Evolutionary conservation across 2,329 filamentous ascomycete genomes (phyloP).

Genomic region (Alternaria postmessia): DNA sequence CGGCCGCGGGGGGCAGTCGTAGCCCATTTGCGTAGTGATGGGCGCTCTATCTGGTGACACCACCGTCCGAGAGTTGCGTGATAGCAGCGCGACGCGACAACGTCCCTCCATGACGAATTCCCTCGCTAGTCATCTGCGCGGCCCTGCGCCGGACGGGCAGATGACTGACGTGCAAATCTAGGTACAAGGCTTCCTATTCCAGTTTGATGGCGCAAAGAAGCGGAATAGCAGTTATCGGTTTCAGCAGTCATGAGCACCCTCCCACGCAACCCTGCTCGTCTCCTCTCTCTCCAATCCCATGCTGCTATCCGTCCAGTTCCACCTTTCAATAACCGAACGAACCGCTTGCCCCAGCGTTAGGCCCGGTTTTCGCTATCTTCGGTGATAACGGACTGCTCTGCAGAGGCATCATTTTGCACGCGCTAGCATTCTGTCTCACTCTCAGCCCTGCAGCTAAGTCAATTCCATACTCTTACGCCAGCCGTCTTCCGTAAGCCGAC

Average conservation of each 20-base stretch:
- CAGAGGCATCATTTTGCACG: slow-evolving; percentile 20
- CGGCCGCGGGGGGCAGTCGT: slow-evolving; percentile 14
- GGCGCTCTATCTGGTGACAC: slow-evolving; percentile 21
- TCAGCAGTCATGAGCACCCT: slow-evolving; percentile 40
- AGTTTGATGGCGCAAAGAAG: slow-evolving; percentile 25
- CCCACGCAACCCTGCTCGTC: slow-evolving; percentile 3
- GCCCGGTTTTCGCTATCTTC: slow-evolving; percentile 25
- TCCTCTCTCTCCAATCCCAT: slow-evolving; percentile 4
- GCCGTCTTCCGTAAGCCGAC: slow-evolving; percentile 33
- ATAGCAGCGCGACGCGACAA: slow-evolving; percentile 27
- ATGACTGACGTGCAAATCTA: slow-evolving; percentile 44
- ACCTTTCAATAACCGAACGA: slow-evolving; percentile 17
- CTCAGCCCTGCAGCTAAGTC: slow-evolving; percentile 37
- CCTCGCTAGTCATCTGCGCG: slow-evolving; percentile 44
- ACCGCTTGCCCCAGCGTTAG: slow-evolving; percentile 12
- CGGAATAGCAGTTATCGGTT: slow-evolving; percentile 34
- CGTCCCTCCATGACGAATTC: slow-evolving; percentile 32
- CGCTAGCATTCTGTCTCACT: slow-evolving; percentile 36
- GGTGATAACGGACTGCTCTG: slow-evolving; percentile 24
- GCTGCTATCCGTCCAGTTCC: slow-evolving; percentile 5
- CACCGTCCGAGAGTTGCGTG: slow-evolving; percentile 18
- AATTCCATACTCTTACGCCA: slow-evolving; percentile 10
- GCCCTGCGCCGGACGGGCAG: slow-evolving; percentile 44
- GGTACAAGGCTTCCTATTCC: slow-evolving; percentile 38
- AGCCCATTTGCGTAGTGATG: slow-evolving; percentile 3